A percentile compares a stretch with the other conserved stretches of the same genome.
Evolutionary conservation across 2,329 filamentous ascomycete species (phyloP).

Genomic region (Huntiella decipiens): DNA sequence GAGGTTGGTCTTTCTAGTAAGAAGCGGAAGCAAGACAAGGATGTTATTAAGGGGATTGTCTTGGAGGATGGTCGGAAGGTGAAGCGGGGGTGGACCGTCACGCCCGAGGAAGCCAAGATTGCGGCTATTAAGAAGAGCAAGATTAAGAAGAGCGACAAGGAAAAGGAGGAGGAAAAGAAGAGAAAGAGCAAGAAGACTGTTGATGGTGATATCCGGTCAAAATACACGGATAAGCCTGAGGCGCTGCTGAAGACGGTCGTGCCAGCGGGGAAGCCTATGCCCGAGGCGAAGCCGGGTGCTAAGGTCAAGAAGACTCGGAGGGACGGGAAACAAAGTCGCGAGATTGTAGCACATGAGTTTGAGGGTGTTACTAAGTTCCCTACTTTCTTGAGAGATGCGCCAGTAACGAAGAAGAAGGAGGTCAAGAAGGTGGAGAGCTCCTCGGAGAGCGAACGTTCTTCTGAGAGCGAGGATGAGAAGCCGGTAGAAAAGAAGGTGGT

Average conservation of each 20-base stretch:
- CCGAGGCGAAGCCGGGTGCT: conserved; percentile 23
- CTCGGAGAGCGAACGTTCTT: conserved; percentile 1
- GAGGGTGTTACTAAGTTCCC: conserved; percentile 67
- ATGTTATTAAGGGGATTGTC: conserved; percentile 46
- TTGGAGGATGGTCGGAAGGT: conserved; percentile 58
- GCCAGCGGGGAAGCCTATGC: conserved; percentile 26
- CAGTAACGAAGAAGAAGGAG: conserved; percentile 14
- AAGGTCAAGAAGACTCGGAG: conserved; percentile 42
- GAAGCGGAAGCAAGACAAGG: conserved; percentile 32
- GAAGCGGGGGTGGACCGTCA: conserved; percentile 76
- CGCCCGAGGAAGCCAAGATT: conserved; percentile 29
- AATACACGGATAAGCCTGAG: conserved; percentile 64
- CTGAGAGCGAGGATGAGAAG: conserved; percentile 7
- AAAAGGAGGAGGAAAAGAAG: conserved; percentile 26
- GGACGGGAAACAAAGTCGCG: conserved; percentile 28
- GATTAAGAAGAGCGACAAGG: conserved; percentile 21
- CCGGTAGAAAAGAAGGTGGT: conserved; percentile 12
- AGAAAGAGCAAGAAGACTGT: conserved; percentile 32
- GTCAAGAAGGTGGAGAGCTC: conserved; percentile 13
- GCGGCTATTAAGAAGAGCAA: conserved; percentile 28
- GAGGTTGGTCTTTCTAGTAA: conserved; percentile 16
- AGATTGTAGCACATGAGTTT: conserved; percentile 73
- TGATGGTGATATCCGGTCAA: conserved; percentile 45
- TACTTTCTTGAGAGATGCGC: conserved; percentile 49
- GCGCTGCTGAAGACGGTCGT: conserved; percentile 70